Conservation (phyloP, 495 filamentous ascomycete genomes). For the Penicillium bialowiezense region DNA sequence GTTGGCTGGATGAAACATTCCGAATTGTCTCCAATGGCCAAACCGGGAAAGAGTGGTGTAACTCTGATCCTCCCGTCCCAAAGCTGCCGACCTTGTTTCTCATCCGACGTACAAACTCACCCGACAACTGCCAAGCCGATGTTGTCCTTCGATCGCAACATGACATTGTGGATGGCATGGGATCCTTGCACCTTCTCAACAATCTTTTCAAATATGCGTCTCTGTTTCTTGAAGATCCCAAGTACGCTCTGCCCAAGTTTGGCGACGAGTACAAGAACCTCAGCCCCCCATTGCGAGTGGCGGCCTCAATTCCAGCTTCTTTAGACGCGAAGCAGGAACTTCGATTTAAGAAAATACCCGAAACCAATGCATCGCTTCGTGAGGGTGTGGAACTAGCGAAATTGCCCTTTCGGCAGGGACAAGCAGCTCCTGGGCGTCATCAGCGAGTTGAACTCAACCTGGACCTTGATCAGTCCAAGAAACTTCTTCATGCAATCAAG, state of each 20-base stretch:
- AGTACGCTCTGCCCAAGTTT: slow-evolving; percentile 8
- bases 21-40: slow-evolving; percentile 21
- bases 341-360: slow-evolving; percentile 4
- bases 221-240: slow-evolving; percentile 6
- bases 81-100: slow-evolving; percentile 36
- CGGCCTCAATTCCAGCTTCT: slow-evolving; percentile 21
- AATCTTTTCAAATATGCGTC: slow-evolving; percentile 22
- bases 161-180: slow-evolving; percentile 49
- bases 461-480: slow-evolving; percentile 8
- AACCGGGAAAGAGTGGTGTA: slow-evolving; percentile 38
- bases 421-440: slow-evolving; percentile 15
- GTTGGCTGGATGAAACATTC: slow-evolving; percentile 40
- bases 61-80: slow-evolving; percentile 37
- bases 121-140: slow-evolving; percentile 17
- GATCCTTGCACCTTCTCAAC: slow-evolving; percentile 37
- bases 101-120: slow-evolving; percentile 13
- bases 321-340: slow-evolving; percentile 10
- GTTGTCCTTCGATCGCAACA: slow-evolving; percentile 45
- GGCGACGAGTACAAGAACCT: slow-evolving; percentile 20
- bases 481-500: slow-evolving; percentile 12
- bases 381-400: slow-evolving; percentile 15
- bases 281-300: slow-evolving; percentile 23
- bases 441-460: slow-evolving; percentile 22
- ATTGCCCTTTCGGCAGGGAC: slow-evolving; percentile 10
- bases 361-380: slow-evolving; percentile 12